Evolutionary conservation across 2,329 filamentous ascomycete species (phyloP).

Genomic region (Eurotiales sp.): DNA sequence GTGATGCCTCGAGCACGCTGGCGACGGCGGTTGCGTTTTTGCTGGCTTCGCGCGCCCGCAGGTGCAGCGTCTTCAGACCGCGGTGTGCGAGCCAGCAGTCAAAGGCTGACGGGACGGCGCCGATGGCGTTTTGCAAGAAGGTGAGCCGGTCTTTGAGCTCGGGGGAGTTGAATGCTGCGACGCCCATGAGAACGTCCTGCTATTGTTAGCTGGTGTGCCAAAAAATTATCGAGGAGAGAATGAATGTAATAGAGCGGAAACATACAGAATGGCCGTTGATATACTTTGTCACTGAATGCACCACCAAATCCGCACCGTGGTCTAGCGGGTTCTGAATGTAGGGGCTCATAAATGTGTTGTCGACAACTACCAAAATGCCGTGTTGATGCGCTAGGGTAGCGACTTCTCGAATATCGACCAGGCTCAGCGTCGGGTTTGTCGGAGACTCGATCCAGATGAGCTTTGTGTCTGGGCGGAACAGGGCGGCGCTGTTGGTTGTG

Average conservation of each 20-base stretch:
- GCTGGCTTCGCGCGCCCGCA: constrained; percentile 81
- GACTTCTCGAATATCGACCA: constrained; percentile 89
- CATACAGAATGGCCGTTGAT: constrained; percentile 83
- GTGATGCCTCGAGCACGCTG: constrained; percentile 69
- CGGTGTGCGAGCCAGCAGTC: constrained; percentile 98
- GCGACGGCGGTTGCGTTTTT: constrained; percentile 78
- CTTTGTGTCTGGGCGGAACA: constrained; percentile 86
- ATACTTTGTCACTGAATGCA: constrained; percentile 97
- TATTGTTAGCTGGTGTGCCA: constrained; percentile 12
- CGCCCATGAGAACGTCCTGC: constrained; percentile 92
- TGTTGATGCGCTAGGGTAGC: constrained; percentile 77
- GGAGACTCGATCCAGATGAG: constrained; percentile 97
- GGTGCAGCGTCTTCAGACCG: constrained; percentile 92
- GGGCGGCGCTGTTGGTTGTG: constrained; percentile 73
- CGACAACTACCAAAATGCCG: constrained; percentile 93
- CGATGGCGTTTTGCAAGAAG: constrained; percentile 97
- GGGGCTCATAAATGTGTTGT: constrained; percentile 96
- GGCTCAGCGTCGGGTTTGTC: constrained; percentile 86
- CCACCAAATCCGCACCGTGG: constrained; percentile 92
- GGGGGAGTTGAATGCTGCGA: constrained; percentile 89
- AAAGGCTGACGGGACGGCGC: constrained; percentile 89
- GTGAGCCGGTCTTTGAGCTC: constrained; percentile 70
- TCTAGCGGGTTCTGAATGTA: constrained; percentile 96
- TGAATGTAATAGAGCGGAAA: too few relatives aligned
- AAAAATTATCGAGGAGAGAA: background rate